Evolutionary conservation across 768 basidiomycete species (phyloP).

Genomic region (Tricholomella constricta): DNA sequence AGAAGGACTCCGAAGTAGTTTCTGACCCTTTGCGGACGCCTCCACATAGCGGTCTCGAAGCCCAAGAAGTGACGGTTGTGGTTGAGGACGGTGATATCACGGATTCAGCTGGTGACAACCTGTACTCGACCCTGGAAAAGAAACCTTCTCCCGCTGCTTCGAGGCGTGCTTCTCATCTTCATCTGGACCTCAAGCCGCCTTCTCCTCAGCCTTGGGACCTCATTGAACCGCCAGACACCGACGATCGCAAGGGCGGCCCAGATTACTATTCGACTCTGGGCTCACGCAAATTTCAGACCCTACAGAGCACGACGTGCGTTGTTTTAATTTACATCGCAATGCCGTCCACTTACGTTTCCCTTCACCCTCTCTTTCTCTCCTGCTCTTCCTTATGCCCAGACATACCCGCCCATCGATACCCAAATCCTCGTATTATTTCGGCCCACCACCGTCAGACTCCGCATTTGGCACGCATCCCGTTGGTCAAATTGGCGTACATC

Average conservation of each 20-base stretch:
- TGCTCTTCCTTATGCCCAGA: slow-evolving; percentile 19
- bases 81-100: slow-evolving; percentile 26
- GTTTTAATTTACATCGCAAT: slow-evolving; percentile 13
- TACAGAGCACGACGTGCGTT: slow-evolving; percentile 47
- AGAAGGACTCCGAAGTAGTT: slow-evolving; percentile 5
- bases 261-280: slow-evolving; percentile 46
- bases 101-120: slow-evolving; percentile 27
- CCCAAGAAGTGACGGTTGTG: slow-evolving; percentile 16
- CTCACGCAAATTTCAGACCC: slow-evolving; percentile 43
- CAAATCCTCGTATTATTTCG: slow-evolving; percentile 83
- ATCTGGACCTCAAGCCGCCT: slow-evolving; percentile 48
- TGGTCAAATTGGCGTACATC: slow-evolving; percentile 86
- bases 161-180: slow-evolving; percentile 45
- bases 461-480: slow-evolving; percentile 81
- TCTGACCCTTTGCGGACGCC: slow-evolving; percentile 11
- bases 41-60: slow-evolving; percentile 6
- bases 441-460: slow-evolving; percentile 73
- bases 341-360: slow-evolving; percentile 10
- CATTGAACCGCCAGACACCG: slow-evolving; percentile 48
- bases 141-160: slow-evolving; percentile 30
- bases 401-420: slow-evolving; percentile 58
- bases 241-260: slow-evolving; percentile 34
- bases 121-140: slow-evolving; percentile 27
- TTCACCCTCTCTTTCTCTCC: background rate
- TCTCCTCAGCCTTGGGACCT: slow-evolving; percentile 73